Base-by-base conservation (phyloP, 495 filamentous ascomycete genomes). In the Hypoxylon fragiforme region DNA sequence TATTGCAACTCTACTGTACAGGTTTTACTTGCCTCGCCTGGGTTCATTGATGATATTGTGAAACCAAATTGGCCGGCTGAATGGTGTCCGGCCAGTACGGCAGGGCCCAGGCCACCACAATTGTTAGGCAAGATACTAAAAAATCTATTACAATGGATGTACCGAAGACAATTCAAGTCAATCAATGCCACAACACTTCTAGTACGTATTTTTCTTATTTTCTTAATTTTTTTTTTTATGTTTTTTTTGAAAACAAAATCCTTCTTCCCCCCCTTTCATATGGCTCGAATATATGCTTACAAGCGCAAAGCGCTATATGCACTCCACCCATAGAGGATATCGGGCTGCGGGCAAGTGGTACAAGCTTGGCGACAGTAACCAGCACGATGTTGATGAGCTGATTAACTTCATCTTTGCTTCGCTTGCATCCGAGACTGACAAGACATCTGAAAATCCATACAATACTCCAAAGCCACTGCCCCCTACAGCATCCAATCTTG, bases 1-100 rank as follows among this genome's bases (percentile, higher is more conserved):
- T 99, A 51, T 94, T 65, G 90, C 92, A 81, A 97, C 73, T 82
- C 88, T 11, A 85, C 85, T 3, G 70, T 99, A 11, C 94, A 99
- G 67, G 87, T 85, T 51, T 71, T 97, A 46, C 85, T 87, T 51
- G 86, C 85, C 2, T 94, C 90, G 1, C 73, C 82, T 15, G 81
- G 83, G 15, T 77, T 99, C 50, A 79, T 83, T 21, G 74, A 82
- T 21, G 87, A 90, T 47, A 85, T 97, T 28, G 70, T 78, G 57
- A 62, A 65, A 20, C 50, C 65, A 50, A 53, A 54, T 6, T 67
- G 54, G 54, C 64, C 64, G 15, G 43, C 45, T 0, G 34, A 22
- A 6, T 60, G 56, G 43, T 54, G 57, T 2, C 73, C 58, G 28
- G 78, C 81, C 41, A 85, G 84, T 58, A 77, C 70, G 1, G 81